Percentiles rank a stretch among this genome's conserved stretches.
Conservation (phyloP, 2,329 filamentous ascomycete species). For the Helotiales sp. region DNA sequence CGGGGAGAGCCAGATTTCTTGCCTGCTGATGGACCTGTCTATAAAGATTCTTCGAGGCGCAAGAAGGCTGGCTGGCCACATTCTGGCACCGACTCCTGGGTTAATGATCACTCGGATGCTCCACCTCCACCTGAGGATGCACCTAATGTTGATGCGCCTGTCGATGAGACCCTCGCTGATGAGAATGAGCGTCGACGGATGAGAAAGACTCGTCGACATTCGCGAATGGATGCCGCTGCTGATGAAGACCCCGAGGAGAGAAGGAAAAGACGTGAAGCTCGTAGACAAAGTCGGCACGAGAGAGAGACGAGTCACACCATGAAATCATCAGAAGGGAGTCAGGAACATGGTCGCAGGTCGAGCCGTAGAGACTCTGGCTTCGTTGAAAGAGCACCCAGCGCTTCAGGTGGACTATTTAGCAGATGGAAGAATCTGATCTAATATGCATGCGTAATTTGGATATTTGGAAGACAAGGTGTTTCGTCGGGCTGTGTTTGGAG, state of each 20-base stretch:
- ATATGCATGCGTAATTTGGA: neutral
- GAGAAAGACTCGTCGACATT: slow-evolving; percentile 31
- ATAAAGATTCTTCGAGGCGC: slow-evolving; percentile 26
- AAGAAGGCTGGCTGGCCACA: slow-evolving; percentile 54
- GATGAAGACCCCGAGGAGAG: slow-evolving; percentile 31
- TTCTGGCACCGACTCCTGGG: slow-evolving; percentile 65
- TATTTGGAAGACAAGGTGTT: neutral
- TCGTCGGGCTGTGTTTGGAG: neutral
- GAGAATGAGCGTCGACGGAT: slow-evolving; percentile 28
- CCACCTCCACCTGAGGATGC: slow-evolving; percentile 53
- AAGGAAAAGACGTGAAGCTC: slow-evolving; percentile 29
- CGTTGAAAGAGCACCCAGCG: slow-evolving; percentile 52
- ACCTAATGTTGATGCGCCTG: slow-evolving; percentile 14
- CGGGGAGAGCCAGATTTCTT: slow-evolving; percentile 33
- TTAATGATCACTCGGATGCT: slow-evolving; percentile 63
- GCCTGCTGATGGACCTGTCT: slow-evolving; percentile 30
- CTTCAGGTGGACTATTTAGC: slow-evolving; percentile 63
- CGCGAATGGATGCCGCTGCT: slow-evolving; percentile 26
- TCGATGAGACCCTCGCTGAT: slow-evolving; percentile 27
- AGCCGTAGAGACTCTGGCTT: slow-evolving; percentile 30
- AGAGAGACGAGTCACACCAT: slow-evolving; percentile 19
- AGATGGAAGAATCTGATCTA: slow-evolving; percentile 14
- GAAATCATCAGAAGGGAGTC: slow-evolving; percentile 35
- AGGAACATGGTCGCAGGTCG: slow-evolving; percentile 30
- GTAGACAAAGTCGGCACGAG: slow-evolving; percentile 22